Evolutionary conservation across 192 early-diverging fungal species (phyloP), one percentile per base, ranked within the genome.

Genomic region (Neocallimastix lanati): DNA sequence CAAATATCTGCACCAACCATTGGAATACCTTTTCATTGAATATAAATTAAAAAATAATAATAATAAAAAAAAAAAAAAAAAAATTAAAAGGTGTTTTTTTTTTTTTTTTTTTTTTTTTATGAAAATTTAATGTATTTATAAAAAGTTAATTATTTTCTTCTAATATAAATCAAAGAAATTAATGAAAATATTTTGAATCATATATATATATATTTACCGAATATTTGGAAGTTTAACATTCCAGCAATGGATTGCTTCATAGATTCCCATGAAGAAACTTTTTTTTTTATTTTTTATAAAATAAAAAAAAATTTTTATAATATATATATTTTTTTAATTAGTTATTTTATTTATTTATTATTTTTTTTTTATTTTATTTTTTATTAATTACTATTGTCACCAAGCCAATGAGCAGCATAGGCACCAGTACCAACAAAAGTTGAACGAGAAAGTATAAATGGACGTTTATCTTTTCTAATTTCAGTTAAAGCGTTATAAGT

Each of bases 1-100:
- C 92, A 91, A 35, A 93, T 88, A 81, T 93, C 92, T 18, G 92
- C 81, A 25, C 92, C 92, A 3, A 88, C 85, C 83, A 90, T 90
- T 0, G 90, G 91, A 35, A 93, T 90, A 36, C 40, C 40, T 50
- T 21, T 37, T 37, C 1, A 37, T 7, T 35, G 3, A 35, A 35
- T 35, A 7, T 35, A 35, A 7, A 35, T 35, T 35, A 12, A 35
- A 7, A 35, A 35, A 35, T 35, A 38, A 38, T 14, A 38, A 12
- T 14, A 38, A 38, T 14, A 38, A 38, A 38, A 38, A 38, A 12
- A 38, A 14, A 14, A 38, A 38, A 38, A 14, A 38, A 38, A 38
- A 38, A 14, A n/a, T n/a, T n/a, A n/a, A n/a, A n/a, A n/a, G n/a
- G n/a, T n/a, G n/a, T n/a, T n/a, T n/a, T n/a, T n/a, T n/a, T n/a